These are phyloP conservation scores for Wickerhamomyces xylosicus DNA, from an alignment of 805 yeast species.

Conservation along the genomic window DNA sequence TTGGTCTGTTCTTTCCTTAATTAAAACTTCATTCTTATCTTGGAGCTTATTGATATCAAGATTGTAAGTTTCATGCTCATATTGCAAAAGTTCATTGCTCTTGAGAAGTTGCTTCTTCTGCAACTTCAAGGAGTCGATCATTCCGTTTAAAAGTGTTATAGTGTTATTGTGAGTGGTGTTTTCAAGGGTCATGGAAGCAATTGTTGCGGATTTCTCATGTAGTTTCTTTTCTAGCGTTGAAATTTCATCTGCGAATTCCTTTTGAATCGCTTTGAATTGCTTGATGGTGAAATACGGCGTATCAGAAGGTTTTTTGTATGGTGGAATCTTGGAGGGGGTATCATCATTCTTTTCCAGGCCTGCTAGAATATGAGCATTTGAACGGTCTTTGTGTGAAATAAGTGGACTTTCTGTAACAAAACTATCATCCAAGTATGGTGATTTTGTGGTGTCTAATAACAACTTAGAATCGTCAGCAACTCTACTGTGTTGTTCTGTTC, in stretches of 20 bases:
- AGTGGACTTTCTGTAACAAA: constrained; percentile 12
- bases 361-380: constrained; percentile 1
- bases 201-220: constrained; percentile 8
- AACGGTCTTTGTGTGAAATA: not conserved
- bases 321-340: constrained; percentile 4
- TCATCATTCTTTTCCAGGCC: constrained; percentile 4
- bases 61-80: constrained; percentile 7
- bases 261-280: constrained; percentile 20
- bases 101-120: constrained; percentile 11
- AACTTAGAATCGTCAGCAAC: constrained; percentile 11
- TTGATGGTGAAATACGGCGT: constrained; percentile 19
- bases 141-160: constrained; percentile 13
- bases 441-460: constrained; percentile 11
- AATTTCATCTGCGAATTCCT: constrained; percentile 15
- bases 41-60: not conserved
- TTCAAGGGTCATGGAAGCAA: constrained; percentile 11
- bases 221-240: constrained; percentile 13
- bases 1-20: too few relatives aligned
- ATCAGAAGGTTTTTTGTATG: constrained; percentile 11
- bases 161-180: constrained; percentile 8
- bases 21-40: too few relatives aligned
- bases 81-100: constrained; percentile 11
- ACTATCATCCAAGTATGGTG: constrained; percentile 14
- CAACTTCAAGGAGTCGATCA: constrained; percentile 8
- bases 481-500: constrained; percentile 20